Evolutionary conservation across 345 rosid species (phyloP).

Genomic region (Eucalyptus erythrocorys): DNA sequence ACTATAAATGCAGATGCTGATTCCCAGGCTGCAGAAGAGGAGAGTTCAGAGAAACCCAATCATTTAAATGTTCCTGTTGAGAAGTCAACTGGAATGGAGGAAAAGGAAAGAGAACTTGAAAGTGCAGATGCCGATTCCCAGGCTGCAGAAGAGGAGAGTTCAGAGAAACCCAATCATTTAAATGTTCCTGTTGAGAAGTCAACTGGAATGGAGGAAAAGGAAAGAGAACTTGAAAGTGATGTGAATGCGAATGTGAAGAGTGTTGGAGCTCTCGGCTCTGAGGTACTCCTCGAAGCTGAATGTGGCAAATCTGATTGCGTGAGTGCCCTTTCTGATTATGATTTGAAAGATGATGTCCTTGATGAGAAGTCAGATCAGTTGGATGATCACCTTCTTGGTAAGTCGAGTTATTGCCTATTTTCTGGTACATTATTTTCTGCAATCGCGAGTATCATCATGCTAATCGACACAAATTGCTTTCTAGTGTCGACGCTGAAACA

Average conservation of each 20-base stretch:
- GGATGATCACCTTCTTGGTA: neutral
- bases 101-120: neutral
- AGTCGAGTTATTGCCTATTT: neutral
- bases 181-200: neutral
- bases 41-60: neutral
- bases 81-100: neutral
- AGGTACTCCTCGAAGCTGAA: neutral
- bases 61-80: neutral
- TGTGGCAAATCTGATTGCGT: neutral
- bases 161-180: neutral
- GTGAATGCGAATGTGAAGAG: neutral
- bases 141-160: neutral
- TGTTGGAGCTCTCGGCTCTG: neutral
- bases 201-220: neutral
- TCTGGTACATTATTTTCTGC: neutral
- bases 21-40: conserved; percentile 1
- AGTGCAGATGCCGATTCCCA: neutral
- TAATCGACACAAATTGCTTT: neutral
- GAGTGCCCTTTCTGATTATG: conserved; percentile 2
- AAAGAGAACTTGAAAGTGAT: neutral
- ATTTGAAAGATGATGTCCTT: neutral
- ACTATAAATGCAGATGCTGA: neutral
- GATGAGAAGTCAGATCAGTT: neutral
- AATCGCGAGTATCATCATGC: neutral
- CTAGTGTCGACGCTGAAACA: neutral